Percentiles rank a stretch among this genome's conserved stretches.
Evolutionary conservation across 768 basidiomycete genomes (phyloP).

Genomic region (Boletus rubroflammeus): DNA sequence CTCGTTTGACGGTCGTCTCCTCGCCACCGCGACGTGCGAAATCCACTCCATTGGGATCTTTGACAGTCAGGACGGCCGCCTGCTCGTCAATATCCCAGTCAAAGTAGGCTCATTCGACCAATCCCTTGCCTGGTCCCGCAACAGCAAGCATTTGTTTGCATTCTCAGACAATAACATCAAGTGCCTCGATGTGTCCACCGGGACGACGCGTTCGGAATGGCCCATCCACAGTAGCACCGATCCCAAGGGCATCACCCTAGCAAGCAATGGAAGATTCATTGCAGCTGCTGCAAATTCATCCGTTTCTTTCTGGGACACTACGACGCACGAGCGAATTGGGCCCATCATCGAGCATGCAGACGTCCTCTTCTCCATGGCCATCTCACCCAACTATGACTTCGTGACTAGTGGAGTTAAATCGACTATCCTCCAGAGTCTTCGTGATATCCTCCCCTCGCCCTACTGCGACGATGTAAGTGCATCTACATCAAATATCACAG

Average conservation of each 20-base stretch:
- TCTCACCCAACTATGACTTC: slow-evolving; percentile 7
- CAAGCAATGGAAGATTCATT: slow-evolving; percentile 11
- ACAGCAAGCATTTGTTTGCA: slow-evolving; percentile 4
- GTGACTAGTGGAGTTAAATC: neutral
- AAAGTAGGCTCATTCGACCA: neutral
- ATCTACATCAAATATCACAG: neutral
- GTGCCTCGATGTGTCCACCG: neutral
- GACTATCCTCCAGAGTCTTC: neutral
- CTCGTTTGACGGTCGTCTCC: slow-evolving; percentile 2
- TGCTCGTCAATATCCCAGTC: neutral
- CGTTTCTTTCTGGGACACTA: slow-evolving; percentile 13
- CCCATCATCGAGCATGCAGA: slow-evolving; percentile 2
- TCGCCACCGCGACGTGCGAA: slow-evolving; percentile 7
- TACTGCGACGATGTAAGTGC: neutral
- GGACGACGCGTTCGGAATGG: neutral
- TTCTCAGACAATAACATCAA: slow-evolving; percentile 1
- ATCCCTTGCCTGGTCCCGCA: slow-evolving; percentile 6
- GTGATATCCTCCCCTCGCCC: neutral
- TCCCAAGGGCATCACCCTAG: neutral
- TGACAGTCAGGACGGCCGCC: neutral
- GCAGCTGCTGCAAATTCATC: neutral
- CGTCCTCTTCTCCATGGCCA: neutral
- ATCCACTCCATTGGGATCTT: slow-evolving; percentile 2
- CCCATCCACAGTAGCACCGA: neutral
- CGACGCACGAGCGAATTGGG: slow-evolving; percentile 4